Base-by-base conservation (phyloP, 768 basidiomycete species). In the Boletus rubescentipes region DNA sequence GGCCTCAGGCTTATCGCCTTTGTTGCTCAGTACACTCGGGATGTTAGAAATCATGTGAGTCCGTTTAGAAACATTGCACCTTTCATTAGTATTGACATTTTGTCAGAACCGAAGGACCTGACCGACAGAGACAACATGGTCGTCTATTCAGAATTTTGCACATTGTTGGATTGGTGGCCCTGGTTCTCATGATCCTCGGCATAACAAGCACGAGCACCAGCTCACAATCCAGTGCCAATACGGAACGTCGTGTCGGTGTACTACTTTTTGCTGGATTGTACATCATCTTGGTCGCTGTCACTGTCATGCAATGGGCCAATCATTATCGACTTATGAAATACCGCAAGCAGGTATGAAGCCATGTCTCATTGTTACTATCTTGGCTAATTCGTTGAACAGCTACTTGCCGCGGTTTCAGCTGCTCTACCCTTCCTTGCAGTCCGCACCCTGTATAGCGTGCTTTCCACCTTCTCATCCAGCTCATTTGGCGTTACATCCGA, bases 381-480 rank as follows among this genome's bases (percentile, higher is more conserved):
- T 51, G 20, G 38, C 54, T 55, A 26, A 67, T n/a, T 38, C 42
- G 32, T 40, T 21, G 29, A 53, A 43, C 49, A 88, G 87, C 74
- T 89, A 14, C 76, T 89, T 37, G 58, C 62, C 29, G 85, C 83
- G 26, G 69, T 86, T 41, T 72, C 81, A 20, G 26, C 70, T 43
- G 83, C 82, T 9, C 70, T 88, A 14, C 85, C 85, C 5, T 81
- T 86, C 68, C 72, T 89, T 31, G 80, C 78, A 16, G 78, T 81
- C 32, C 68, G 68, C 11, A 51, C 64, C 14, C 21, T 70, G 4
- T 88, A 87, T 61, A 74, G 78, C 40, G 68, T 88, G 34, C 74
- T 88, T 38, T 75, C 79, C 26, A 79, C 79, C 7, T 87, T 79
- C 72, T 83, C 84, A 39, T 67, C 70, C 18, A 50, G 45, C 20